Base-by-base conservation (phyloP, 1,284 basidiomycete species). In the Ustilago crameri region DNA sequence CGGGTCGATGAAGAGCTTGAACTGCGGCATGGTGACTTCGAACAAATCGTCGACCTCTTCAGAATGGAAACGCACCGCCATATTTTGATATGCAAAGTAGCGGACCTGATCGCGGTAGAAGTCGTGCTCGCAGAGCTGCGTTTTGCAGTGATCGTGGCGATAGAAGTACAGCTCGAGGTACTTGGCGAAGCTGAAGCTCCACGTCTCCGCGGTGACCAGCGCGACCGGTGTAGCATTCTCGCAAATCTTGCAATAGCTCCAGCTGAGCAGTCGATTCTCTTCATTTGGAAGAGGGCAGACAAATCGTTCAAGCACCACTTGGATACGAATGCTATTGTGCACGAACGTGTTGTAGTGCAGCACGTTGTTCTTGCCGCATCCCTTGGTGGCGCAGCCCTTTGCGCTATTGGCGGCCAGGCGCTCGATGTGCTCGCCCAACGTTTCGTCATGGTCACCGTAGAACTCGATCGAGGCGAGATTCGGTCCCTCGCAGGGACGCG, bases 161-260 rank as follows among this genome's bases (percentile, higher is more conserved):
- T 95, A 95, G 84, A 95, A 95, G 78, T 93, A 91, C 26, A 95
- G 87, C 80, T 96, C 93, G 44, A 96, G 87, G 80, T 93, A 96
- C 81, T 95, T 95, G 38, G 91, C 91, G 80, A 94, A 93, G n/a
- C 93, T 90, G 84, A 95, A 92, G 79, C 93, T 85, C 84, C 93
- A 93, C 85, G 95, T 93, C 81, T 97, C 94, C 71, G 93, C 90
- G 1, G 93, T 93, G 40, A 98, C 89, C 18, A 91, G 90, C 56
- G 93, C 91, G 81, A 95, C 93, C 0, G 92, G 92, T 18, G 94
- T 76, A 2, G 74, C 78, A 23, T 68, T 62, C 62, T 75, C 78
- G 64, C 82, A 82, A 22, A 90, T 85, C 42, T 91, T 89, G 85
- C 95, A 97, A 46, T 90, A 91, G 82, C 91, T 93, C 93, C 93